Conservation (phyloP, 257 asterid genomes). For the Ocimum tenuiflorum region DNA sequence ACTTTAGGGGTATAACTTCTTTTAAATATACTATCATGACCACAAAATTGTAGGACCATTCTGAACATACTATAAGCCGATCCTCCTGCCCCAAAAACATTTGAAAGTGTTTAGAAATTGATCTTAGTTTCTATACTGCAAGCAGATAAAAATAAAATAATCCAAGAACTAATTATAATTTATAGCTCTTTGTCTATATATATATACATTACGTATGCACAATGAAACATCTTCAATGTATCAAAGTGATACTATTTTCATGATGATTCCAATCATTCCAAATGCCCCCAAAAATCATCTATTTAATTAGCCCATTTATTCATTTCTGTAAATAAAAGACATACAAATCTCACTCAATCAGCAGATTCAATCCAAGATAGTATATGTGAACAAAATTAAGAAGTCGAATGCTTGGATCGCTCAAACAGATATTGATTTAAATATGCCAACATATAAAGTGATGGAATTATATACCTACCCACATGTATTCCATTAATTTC, state of each 20-base stretch:
- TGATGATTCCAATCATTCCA: neutral
- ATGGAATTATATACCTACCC: conserved; percentile 32
- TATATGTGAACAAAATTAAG: neutral
- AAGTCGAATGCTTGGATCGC: neutral
- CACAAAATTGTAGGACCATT: neutral
- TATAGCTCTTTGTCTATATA: neutral
- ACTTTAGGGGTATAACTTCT: neutral
- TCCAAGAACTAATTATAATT: no score
- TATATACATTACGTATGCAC: neutral
- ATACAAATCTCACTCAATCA: neutral
- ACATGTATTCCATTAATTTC: conserved; percentile 55
- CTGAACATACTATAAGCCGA: neutral
- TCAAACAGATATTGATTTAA: neutral
- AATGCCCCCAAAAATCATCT: neutral
- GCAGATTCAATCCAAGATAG: neutral
- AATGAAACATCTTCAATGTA: neutral
- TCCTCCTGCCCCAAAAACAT: neutral
- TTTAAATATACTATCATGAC: neutral
- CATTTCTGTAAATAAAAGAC: neutral
- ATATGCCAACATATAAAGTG: neutral
- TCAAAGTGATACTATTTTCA: neutral
- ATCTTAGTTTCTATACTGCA: neutral
- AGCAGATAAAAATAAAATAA: neutral
- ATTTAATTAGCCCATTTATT: no score
- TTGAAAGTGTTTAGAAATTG: neutral